A percentile compares a stretch with the other conserved stretches of the same genome.
Conservation (phyloP, 2,329 filamentous ascomycete genomes). For the Fonsecaea erecta region DNA sequence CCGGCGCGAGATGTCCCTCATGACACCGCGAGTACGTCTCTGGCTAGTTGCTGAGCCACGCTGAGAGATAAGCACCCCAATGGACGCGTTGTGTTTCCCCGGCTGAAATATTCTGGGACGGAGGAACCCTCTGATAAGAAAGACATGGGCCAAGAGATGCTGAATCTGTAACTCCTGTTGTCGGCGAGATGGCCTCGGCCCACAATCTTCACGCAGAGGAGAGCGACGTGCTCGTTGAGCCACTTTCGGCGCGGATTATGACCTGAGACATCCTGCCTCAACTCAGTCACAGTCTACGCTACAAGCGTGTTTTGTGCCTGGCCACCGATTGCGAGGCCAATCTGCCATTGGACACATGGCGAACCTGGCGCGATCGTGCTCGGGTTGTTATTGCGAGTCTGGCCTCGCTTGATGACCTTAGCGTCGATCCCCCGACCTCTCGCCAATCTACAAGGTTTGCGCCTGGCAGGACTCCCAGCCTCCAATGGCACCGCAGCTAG, state of each 20-base stretch:
- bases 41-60: not conserved
- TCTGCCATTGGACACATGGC: constrained; percentile 5
- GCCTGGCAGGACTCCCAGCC: constrained; percentile 19
- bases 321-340: not conserved
- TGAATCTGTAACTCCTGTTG: not conserved
- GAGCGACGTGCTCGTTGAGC: not conserved
- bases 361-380: constrained; percentile 8
- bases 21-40: not conserved
- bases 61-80: not conserved
- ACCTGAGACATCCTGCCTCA: not conserved
- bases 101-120: not conserved
- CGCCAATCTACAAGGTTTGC: constrained; percentile 10
- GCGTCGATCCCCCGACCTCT: constrained; percentile 25
- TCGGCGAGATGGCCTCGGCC: not conserved
- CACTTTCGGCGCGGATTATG: not conserved
- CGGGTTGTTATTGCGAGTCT: constrained; percentile 6
- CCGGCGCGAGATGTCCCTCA: not conserved
- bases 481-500: constrained; percentile 77
- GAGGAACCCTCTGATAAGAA: not conserved
- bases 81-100: not conserved
- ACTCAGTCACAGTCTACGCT: not conserved
- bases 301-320: not conserved
- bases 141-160: not conserved
- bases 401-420: constrained; percentile 13
- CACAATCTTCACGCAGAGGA: not conserved